These are phyloP conservation scores for Aspergillus sparsus DNA, from an alignment of 495 filamentous ascomycete genomes.

Conservation along the genomic window DNA sequence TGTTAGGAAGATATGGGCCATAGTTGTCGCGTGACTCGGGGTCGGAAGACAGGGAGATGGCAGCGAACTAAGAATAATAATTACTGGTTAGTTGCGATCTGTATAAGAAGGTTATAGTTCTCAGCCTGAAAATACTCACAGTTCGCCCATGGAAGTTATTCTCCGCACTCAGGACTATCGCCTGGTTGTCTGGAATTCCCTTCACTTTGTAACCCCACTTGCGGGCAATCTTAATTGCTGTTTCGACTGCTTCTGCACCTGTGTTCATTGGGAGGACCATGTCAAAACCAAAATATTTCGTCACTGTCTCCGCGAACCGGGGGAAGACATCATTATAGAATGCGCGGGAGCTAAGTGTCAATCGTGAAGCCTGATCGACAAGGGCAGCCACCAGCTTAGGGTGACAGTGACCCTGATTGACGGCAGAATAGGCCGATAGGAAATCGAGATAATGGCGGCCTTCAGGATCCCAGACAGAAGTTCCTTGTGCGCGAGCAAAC, in stretches of 20 bases:
- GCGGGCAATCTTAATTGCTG: slow-evolving; percentile 92
- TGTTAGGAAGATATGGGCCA: slow-evolving; percentile 87
- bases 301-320: slow-evolving; percentile 90
- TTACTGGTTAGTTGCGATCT: background rate
- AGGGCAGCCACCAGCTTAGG: slow-evolving; percentile 90
- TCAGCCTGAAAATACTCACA: slow-evolving; percentile 51
- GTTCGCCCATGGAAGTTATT: slow-evolving; percentile 98
- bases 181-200: slow-evolving; percentile 80
- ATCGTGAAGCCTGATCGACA: slow-evolving; percentile 81
- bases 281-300: slow-evolving; percentile 86
- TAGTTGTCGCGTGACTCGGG: slow-evolving; percentile 96
- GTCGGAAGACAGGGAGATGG: slow-evolving; percentile 92
- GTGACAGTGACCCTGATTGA: slow-evolving; percentile 99
- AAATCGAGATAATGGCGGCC: slow-evolving; percentile 97
- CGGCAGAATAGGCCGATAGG: slow-evolving; percentile 94
- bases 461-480: slow-evolving; percentile 95
- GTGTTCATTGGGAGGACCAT: slow-evolving; percentile 99
- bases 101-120: slow-evolving; percentile 19
- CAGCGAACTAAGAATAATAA: slow-evolving; percentile 69
- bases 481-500: slow-evolving; percentile 79
- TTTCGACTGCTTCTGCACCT: slow-evolving; percentile 98
- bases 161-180: slow-evolving; percentile 76
- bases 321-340: slow-evolving; percentile 99
- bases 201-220: slow-evolving; percentile 99
- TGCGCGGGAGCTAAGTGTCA: slow-evolving; percentile 92